Evolutionary conservation across 768 basidiomycete species (phyloP).

Genomic region (Fibroporia radiculosa): DNA sequence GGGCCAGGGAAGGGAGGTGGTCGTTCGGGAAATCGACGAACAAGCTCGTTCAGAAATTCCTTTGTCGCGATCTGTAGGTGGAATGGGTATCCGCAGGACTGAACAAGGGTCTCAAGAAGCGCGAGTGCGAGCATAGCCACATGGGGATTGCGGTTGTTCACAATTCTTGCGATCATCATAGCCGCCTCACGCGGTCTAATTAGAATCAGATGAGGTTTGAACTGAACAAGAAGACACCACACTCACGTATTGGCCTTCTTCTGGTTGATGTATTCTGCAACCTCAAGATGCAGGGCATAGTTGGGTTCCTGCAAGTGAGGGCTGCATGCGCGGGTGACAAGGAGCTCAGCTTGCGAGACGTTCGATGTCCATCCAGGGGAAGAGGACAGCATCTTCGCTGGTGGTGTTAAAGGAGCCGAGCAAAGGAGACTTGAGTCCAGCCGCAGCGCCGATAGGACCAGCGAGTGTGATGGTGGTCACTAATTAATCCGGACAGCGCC

Average conservation of each 20-base stretch:
- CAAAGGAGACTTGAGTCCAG: no score
- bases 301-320: conserved; percentile 83
- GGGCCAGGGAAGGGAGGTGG: conserved; percentile 93
- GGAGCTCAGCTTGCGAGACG: conserved; percentile 31
- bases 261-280: conserved; percentile 85
- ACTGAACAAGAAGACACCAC: background rate
- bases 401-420: no score
- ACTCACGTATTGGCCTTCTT: conserved; percentile 96
- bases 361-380: conserved; percentile 8
- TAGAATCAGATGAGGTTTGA: conserved; percentile 1
- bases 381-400: background rate
- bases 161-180: conserved; percentile 73
- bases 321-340: conserved; percentile 81
- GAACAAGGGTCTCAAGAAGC: conserved; percentile 86
- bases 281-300: conserved; percentile 85
- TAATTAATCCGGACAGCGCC: no score
- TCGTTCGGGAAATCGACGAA: conserved; percentile 94
- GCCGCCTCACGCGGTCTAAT: conserved; percentile 84
- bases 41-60: conserved; percentile 97
- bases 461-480: background rate
- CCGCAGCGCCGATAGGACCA: background rate
- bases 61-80: conserved; percentile 97
- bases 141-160: conserved; percentile 92
- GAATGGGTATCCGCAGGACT: conserved; percentile 94
- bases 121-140: conserved; percentile 80